Evolutionary conservation across 2,329 filamentous ascomycete species (phyloP), one percentile per base, ranked within the genome.

Genomic region (Cadophora luteo-olivacea): DNA sequence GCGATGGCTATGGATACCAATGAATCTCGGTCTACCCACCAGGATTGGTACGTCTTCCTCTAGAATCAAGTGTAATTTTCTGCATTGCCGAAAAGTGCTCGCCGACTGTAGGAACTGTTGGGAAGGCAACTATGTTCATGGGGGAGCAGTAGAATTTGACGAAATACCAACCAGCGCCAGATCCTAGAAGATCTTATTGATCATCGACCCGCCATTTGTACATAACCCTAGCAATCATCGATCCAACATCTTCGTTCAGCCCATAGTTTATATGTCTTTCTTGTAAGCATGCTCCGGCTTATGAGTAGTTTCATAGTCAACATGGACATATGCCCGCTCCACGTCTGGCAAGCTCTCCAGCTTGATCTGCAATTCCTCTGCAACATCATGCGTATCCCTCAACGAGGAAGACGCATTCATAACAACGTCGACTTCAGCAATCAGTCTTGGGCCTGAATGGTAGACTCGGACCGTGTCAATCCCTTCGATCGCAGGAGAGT

Each of bases 391-490:
- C 0, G 94, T 96, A 64, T 90, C 89, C 70, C 87, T 85, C 19
- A 99, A 86, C 1, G 89, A 88, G 65, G 90, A 87, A 0, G 88
- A 83, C 0, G 90, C 88, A 74, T 94, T 89, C 93, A 98, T 97
- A 76, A 98, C 95, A 66, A 98, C 89, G 78, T 99, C 96, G 48
- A 98, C 93, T 83, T 99, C 96, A 73, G 97, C 94, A 72, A 98
- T 94, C 57, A 97, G 87, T 24, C 95, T 87, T 0, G 94, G 89
- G 0, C 95, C 95, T 7, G 90, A 93, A 81, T 97, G 94, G 81
- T 97, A 98, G 0, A 94, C 93, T 63, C 96, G 89, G 3, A 98
- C 96, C 1, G 96, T 99, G 80, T 99, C 96, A 78, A 99, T 97
- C 75, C 93, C 92, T 66, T 85, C 85, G 77, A 99, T 93, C 41